A percentile compares a stretch with the other conserved stretches of the same genome.
phyloP scores from a whole-genome alignment of 768 basidiomycete genomes.

The Postia placenta region DNA sequence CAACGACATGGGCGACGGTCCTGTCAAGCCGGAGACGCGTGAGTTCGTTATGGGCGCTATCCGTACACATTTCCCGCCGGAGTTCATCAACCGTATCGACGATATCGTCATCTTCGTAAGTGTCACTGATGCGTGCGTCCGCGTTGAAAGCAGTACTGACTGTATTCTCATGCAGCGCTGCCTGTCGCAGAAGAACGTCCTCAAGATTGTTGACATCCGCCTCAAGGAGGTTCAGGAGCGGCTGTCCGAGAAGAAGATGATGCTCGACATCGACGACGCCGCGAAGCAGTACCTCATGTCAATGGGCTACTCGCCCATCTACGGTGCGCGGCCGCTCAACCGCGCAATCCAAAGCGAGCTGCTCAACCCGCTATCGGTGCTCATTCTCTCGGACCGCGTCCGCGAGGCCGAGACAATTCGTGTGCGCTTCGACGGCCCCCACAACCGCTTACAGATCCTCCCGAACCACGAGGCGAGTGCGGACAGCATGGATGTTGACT shows the following conservation, averaged over 20 bases:
- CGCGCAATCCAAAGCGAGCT: conserved; percentile 89
- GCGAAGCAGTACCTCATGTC: conserved; percentile 74
- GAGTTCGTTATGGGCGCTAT: conserved; percentile 75
- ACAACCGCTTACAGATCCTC: conserved; percentile 69
- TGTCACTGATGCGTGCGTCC: conserved; percentile 6
- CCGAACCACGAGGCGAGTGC: conserved; percentile 73
- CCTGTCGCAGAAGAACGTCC: conserved; percentile 68
- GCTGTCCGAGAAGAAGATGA: conserved; percentile 75
- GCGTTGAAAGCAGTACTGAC: conserved; percentile 25
- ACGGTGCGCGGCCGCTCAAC: conserved; percentile 91
- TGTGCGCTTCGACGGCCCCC: conserved; percentile 75
- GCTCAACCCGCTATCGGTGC: conserved; percentile 82
- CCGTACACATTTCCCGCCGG: conserved; percentile 83
- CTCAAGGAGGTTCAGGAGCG: conserved; percentile 82
- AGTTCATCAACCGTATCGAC: conserved; percentile 89
- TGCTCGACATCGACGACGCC: conserved; percentile 65
- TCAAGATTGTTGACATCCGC: conserved; percentile 86
- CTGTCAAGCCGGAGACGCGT: conserved; percentile 54
- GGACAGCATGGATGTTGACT: conserved; percentile 56
- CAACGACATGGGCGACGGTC: conserved; percentile 69
- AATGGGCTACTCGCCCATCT: conserved; percentile 72
- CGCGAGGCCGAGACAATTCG: conserved; percentile 74
- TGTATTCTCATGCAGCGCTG: conserved; percentile 53
- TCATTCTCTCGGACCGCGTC: conserved; percentile 79
- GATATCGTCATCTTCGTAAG: conserved; percentile 71